These are phyloP conservation scores for Castanea sativa DNA, from an alignment of 306 rosid species.

Conservation along the genomic window DNA sequence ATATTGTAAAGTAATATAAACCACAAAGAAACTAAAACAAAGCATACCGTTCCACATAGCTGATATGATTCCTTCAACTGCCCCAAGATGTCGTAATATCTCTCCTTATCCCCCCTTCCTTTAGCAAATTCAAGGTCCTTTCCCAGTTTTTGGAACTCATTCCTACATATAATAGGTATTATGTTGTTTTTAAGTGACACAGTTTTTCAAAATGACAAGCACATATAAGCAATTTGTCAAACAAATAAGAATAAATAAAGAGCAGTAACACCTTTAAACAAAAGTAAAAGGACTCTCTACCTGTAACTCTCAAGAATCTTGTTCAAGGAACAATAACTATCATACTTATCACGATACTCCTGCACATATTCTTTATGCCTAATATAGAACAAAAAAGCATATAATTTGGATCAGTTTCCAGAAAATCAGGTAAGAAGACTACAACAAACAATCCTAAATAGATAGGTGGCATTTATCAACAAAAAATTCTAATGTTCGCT, in stretches of 20 bases:
- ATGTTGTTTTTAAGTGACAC: slow-evolving; percentile 15
- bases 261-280: slow-evolving; percentile 2
- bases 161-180: slow-evolving; percentile 42
- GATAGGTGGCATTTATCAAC: neutral
- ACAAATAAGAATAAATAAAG: slow-evolving; percentile 6
- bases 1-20: slow-evolving; percentile 4
- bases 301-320: slow-evolving; percentile 79
- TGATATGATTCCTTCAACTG: slow-evolving; percentile 74
- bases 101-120: slow-evolving; percentile 59
- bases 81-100: slow-evolving; percentile 45
- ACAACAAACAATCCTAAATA: slow-evolving; percentile 12
- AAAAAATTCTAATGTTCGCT: slow-evolving; percentile 32
- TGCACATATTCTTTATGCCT: slow-evolving; percentile 88
- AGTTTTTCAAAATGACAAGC: slow-evolving; percentile 15
- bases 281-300: slow-evolving; percentile 31
- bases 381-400: slow-evolving; percentile 20
- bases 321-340: slow-evolving; percentile 76
- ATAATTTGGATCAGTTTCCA: slow-evolving; percentile 24
- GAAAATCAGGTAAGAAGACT: slow-evolving; percentile 22
- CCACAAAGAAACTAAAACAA: slow-evolving; percentile 7
- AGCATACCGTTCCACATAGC: slow-evolving; percentile 62
- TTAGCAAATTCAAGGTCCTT: slow-evolving; percentile 55
- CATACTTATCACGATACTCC: slow-evolving; percentile 85
- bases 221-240: slow-evolving; percentile 12
- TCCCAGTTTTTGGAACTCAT: slow-evolving; percentile 64